Evolutionary conservation across 2,329 filamentous ascomycete species (phyloP).

Genomic region (Xylariaceae sp.): DNA sequence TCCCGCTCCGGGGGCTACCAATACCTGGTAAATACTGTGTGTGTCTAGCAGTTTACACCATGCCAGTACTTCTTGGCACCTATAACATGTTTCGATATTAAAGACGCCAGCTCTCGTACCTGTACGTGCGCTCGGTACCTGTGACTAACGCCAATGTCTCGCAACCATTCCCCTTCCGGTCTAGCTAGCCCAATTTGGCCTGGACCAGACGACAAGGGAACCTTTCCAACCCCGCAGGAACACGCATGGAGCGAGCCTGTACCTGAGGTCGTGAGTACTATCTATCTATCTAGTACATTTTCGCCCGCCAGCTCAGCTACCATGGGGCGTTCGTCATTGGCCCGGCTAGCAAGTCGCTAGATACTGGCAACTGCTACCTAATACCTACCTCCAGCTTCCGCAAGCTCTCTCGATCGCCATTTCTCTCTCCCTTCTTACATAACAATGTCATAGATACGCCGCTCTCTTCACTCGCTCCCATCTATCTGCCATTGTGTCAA

Average conservation of each 20-base stretch:
- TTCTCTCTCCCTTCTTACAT: neutral
- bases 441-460: neutral
- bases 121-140: neutral
- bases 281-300: neutral
- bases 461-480: neutral
- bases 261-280: neutral
- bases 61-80: too few relatives aligned
- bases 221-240: slow-evolving; percentile 2
- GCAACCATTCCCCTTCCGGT: slow-evolving; percentile 1
- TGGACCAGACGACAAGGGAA: neutral
- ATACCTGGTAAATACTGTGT: too few relatives aligned
- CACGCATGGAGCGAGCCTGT: slow-evolving; percentile 2
- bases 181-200: neutral
- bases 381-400: neutral
- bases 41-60: too few relatives aligned
- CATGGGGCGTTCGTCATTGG: neutral
- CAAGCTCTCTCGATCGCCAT: neutral
- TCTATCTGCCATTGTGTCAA: neutral
- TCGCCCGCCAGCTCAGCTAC: neutral
- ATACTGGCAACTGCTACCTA: neutral
- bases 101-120: too few relatives aligned
- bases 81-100: too few relatives aligned
- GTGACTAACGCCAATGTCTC: neutral
- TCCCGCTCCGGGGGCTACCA: too few relatives aligned
- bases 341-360: neutral